Evolutionary conservation across 2,329 filamentous ascomycete species (phyloP), one percentile per base, ranked within the genome.

Genomic region (Aspergillus sp.): DNA sequence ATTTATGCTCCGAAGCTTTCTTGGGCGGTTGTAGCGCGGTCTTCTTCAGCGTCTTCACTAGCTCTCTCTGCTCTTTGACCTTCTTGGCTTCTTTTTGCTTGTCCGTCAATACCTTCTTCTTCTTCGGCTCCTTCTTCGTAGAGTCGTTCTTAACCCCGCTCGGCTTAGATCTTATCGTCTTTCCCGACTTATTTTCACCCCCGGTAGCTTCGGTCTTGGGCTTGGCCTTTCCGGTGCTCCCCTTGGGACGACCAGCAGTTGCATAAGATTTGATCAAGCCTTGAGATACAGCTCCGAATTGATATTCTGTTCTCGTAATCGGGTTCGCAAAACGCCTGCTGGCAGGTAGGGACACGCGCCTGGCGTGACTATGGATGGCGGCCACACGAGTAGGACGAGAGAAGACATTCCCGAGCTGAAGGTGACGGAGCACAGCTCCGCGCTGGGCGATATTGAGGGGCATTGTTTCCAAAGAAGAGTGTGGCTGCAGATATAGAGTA

Each of bases 11-110:
- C 6, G 66, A 56, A 10, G 68, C 54, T 31, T 40, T 43, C 48
- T 69, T 70, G 6, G 72, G 71, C 10, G 56, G 50, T n/a, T 49
- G 35, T 30, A 68, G 50, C 6, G 60, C 60, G 32, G 53, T 54
- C 13, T 47, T 46, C 48, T 70, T 69, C 36, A 71, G 59, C 31
- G 60, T 45, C 41, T 59, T 62, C 11, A 66, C 46, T 19, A 55
- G 54, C 8, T 59, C 50, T 39, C 56, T 63, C 43, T 57, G 42
- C 39, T 65, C 46, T 49, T 59, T 49, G 35, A 54, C 57, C 42
- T 56, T 54, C 47, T 62, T 58, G 19, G 54, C 53, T 37, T 62
- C 58, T 33, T 57, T 51, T 37, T 65, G 54, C 40, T 57, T 52
- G 28, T 62, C 56, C 0, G 64, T 67, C 46, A 64, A 45, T 10